These are phyloP conservation scores for Pestalotiopsis sp. DNA, from an alignment of 2,329 filamentous ascomycete genomes.

Conservation along the genomic window DNA sequence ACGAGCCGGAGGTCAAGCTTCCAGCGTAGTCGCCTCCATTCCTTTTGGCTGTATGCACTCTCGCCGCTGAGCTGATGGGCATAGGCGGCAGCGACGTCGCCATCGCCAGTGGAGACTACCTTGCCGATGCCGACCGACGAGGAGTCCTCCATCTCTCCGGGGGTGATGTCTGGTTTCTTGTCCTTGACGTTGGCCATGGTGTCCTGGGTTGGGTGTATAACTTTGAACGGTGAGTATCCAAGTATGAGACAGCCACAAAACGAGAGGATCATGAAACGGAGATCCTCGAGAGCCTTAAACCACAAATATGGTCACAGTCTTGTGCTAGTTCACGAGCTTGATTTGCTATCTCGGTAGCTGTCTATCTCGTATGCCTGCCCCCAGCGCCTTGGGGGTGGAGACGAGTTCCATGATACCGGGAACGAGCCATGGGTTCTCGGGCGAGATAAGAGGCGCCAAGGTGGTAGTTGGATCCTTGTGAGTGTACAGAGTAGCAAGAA, in stretches of 20 bases:
- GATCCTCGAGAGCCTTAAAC: background rate
- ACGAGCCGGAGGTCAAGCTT: constrained; percentile 42
- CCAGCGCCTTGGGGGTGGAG: background rate
- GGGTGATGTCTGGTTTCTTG: constrained; percentile 4
- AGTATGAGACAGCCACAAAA: background rate
- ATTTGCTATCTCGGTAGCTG: background rate
- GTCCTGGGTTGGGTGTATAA: background rate
- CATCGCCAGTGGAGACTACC: constrained; percentile 15
- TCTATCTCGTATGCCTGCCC: constrained; percentile 1
- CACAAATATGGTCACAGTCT: background rate
- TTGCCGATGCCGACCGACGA: constrained; percentile 5
- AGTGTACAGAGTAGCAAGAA: background rate
- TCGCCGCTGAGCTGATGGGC: constrained; percentile 26
- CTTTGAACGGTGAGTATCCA: too few species aligned
- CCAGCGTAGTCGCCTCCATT: constrained; percentile 30
- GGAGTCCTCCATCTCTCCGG: constrained; percentile 2
- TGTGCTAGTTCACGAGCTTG: constrained; percentile 12
- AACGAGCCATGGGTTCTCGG: background rate
- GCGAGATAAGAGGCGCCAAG: background rate
- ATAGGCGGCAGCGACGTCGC: constrained; percentile 29
- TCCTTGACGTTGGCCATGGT: constrained; percentile 7
- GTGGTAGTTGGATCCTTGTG: background rate
- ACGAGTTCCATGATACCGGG: background rate
- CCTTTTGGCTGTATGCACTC: constrained; percentile 26
- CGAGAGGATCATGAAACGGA: background rate